Conservation (phyloP, 805 yeast species). For the Myxozyma mucilagina region DNA sequence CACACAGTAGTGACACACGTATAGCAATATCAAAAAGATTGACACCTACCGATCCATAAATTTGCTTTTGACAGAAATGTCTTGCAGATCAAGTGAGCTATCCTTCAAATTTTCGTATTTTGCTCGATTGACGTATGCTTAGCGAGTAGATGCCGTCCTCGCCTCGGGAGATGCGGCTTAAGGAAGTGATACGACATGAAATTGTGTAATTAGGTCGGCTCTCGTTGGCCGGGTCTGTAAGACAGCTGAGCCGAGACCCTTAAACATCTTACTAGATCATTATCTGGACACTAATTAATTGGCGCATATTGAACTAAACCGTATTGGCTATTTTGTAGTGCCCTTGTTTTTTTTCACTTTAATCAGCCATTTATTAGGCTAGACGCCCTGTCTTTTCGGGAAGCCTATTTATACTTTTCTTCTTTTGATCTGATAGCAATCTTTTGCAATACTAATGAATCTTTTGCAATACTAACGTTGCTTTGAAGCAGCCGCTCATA, state of each 20-base stretch:
- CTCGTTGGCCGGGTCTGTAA: not conserved
- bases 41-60: not conserved
- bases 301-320: no score
- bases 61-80: not conserved
- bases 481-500: not conserved
- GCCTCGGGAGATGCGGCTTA: constrained; percentile 13
- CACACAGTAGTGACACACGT: not conserved
- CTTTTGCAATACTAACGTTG: not conserved
- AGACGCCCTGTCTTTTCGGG: no score
- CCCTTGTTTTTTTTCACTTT: no score
- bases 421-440: not conserved
- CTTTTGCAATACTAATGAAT: not conserved
- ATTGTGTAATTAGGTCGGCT: constrained; percentile 1
- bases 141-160: not conserved
- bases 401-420: no score
- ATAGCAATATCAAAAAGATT: not conserved
- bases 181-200: not conserved
- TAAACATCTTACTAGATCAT: not conserved
- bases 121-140: not conserved
- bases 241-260: constrained; percentile 1
- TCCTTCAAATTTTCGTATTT: not conserved
- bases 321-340: no score
- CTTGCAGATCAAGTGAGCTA: no score
- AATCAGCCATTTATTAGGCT: no score
- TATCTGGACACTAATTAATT: no score